Conservation (phyloP, 2,329 filamentous ascomycete genomes). For the Trichoderma sp. region DNA sequence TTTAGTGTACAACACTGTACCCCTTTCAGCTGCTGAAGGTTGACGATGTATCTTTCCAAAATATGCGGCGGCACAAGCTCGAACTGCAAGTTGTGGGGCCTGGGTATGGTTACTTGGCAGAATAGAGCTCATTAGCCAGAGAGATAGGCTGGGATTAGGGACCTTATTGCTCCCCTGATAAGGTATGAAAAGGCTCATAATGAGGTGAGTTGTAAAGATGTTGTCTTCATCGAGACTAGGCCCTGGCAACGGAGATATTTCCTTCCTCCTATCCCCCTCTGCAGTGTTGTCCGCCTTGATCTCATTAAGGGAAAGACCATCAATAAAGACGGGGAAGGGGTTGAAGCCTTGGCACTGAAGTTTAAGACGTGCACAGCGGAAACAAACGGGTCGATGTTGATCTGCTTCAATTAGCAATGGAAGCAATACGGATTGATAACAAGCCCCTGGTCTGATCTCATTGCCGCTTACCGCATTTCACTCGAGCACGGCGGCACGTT, state of each 20-base stretch:
- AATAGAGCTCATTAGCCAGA: background rate
- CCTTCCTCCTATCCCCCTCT: background rate
- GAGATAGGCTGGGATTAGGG: background rate
- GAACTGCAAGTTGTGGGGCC: background rate
- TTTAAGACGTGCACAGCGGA: background rate
- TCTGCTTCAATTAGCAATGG: background rate
- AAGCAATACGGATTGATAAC: background rate
- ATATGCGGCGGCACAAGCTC: slow-evolving; percentile 13
- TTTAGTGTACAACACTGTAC: background rate
- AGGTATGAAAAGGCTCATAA: background rate
- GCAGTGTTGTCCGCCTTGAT: background rate
- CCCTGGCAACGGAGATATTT: background rate
- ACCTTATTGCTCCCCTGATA: background rate
- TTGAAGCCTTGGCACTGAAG: background rate
- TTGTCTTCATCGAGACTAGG: background rate
- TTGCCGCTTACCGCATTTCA: slow-evolving; percentile 3
- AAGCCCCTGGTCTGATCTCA: background rate
- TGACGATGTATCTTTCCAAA: slow-evolving; percentile 1
- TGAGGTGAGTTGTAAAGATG: background rate
- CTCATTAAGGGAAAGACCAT: background rate
- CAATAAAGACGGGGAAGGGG: background rate
- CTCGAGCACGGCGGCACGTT: slow-evolving; percentile 10
- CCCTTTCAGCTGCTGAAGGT: background rate
- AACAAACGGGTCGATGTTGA: background rate
- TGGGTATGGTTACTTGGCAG: background rate